Conservation (phyloP, 148 eudicot species). For the Cornus suecica region DNA sequence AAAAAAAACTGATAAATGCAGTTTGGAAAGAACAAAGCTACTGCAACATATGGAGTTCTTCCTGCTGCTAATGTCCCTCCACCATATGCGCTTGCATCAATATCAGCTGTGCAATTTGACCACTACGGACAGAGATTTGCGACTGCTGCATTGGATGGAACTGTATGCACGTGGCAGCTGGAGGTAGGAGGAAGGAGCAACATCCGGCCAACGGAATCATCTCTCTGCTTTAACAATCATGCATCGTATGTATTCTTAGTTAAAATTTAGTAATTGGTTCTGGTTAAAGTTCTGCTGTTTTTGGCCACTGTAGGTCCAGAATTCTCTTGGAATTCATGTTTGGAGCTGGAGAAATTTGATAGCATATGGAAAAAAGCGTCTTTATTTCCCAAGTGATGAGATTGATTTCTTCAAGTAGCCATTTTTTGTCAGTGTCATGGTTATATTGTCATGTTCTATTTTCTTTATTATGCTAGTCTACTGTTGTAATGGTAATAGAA, state of each 20-base stretch:
- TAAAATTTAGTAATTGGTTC: not conserved
- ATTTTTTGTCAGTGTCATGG: not conserved
- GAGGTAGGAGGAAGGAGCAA: constrained; percentile 98
- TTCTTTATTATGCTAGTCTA: not conserved
- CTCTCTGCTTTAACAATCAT: constrained; percentile 83
- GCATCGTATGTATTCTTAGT: constrained; percentile 60
- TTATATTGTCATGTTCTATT: not conserved
- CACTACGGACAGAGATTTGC: constrained; percentile 88
- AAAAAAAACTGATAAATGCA: constrained; percentile 28
- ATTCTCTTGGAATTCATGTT: not conserved
- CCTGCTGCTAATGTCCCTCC: constrained; percentile 97
- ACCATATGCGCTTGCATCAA: constrained; percentile 92
- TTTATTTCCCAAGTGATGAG: not conserved
- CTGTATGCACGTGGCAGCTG: constrained; percentile 96
- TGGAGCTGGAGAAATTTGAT: not conserved
- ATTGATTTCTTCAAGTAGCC: not conserved
- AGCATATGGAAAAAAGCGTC: not conserved
- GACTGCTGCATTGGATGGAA: constrained; percentile 93
- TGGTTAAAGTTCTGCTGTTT: not conserved
- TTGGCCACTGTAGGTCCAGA: not conserved
- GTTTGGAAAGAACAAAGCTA: constrained; percentile 90
- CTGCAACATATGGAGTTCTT: constrained; percentile 94
- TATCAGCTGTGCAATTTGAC: constrained; percentile 80
- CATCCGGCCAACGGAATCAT: constrained; percentile 83
- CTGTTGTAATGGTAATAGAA: not conserved